Evolutionary conservation across 2,329 filamentous ascomycete species (phyloP), one percentile per base, ranked within the genome.

Genomic region (Arthrinium puccinioides): DNA sequence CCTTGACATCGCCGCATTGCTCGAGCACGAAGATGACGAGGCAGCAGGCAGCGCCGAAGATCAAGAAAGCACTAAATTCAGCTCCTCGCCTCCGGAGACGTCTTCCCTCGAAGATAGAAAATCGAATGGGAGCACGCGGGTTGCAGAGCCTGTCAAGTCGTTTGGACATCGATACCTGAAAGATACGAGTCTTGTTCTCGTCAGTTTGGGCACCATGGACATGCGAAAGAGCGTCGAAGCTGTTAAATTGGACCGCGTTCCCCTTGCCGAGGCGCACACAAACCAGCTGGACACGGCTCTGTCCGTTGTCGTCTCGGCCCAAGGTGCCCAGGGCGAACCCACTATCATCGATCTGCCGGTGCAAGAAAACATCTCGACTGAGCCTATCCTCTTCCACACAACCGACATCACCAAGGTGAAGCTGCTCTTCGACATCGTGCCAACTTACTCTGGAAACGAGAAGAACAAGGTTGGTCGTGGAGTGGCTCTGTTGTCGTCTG

Each of bases 91-190:
- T 2, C 62, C 70, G 2, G 73, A 76, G 21, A 61, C 61, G 7
- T 76, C 76, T 0, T 87, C 83, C 1, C 71, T 82, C 10, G 76
- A 73, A 25, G 74, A 76, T 31, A 67, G 76, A 34, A 70, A 67
- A 23, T 81, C 77, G 33, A 65, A 73, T 50, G 56, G 66, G 37
- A 50, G 58, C 15, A 59, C 69, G 6, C 70, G 79, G 35, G 63
- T 72, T 6, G 67, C 80, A 3, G 87, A 96, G 45, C 83, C 89
- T 5, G 76, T 97, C 46, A 97, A 97, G 62, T 86, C 87, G 1
- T 98, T 97, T 60, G 92, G 92, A 39, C 92, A 98, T 67, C 80
- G 90, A 37, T 98, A 97, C 61, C 73, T 98, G 35, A 94, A 80
- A 14, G 79, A 94, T 36, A 82, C 94, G 52, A 86, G 86, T 44